Evolutionary conservation across 768 basidiomycete genomes (phyloP), one percentile per base, ranked within the genome.

Genomic region (Amylocystis lapponica): DNA sequence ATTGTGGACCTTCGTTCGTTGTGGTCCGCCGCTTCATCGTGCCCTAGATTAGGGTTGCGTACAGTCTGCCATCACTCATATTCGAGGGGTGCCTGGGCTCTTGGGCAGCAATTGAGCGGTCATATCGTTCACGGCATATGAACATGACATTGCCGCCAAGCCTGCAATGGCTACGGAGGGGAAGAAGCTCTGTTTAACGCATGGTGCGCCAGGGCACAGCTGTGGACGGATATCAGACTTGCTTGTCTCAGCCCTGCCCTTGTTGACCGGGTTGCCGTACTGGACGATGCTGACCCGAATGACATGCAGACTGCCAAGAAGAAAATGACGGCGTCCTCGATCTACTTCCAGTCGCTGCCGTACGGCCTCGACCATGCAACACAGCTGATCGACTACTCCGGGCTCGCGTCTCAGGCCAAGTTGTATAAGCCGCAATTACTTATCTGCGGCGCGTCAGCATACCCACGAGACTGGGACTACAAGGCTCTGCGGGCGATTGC

Each of bases 261-360:
- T 32, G 14, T 27, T 16, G 25, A 20, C 30, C 21, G n/a, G n/a
- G 21, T 10, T 13, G 26, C 41, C 40, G n/a, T n/a, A n/a, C n/a
- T n/a, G n/a, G n/a, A 42, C 17, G 29, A 12, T 17, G 4, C n/a
- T n/a, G n/a, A n/a, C n/a, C n/a, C n/a, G n/a, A n/a, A n/a, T n/a
- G n/a, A n/a, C 50, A 22, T 46, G 14, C 55, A 90, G 87, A 95
- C 92, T 44, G 90, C 92, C 47, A 98, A 98, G 74, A 96, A 97
- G 76, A 98, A 99, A 70, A 98, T 99, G 83, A 97, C 96, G 26
- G 91, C 96, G 27, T 98, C 95, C 19, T 98, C 96, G 16, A 97
- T 99, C 71, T 98, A 98, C 75, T 99, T 98, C 86, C 94, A 98
- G 64, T 96, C 96, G 27, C 75, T 96, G 61, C 95, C 96, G 35